Percentiles rank a stretch among this genome's conserved stretches.
Evolutionary conservation across 306 rosid genomes (phyloP).

Genomic region (Morella rubra): DNA sequence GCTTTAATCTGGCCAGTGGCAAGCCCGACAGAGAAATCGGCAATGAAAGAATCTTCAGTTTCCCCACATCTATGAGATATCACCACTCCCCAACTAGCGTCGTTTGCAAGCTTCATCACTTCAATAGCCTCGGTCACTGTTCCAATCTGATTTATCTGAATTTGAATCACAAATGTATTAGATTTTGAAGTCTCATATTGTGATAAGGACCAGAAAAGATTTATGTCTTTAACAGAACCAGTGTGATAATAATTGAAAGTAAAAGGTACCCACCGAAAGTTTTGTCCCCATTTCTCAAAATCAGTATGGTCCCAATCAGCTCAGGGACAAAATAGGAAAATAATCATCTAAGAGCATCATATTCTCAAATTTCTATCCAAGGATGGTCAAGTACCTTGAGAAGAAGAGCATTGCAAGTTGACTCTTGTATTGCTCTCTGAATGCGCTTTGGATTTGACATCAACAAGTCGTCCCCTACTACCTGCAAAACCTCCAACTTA

Average conservation of each 20-base stretch:
- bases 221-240: neutral
- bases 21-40: conserved; percentile 93
- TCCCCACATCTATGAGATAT: conserved; percentile 91
- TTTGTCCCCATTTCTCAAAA: neutral
- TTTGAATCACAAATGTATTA: conserved; percentile 28
- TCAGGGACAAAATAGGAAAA: neutral
- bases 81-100: conserved; percentile 83
- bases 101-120: conserved; percentile 81
- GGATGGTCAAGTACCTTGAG: conserved; percentile 63
- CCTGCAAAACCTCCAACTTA: conserved; percentile 55
- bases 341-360: neutral
- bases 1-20: conserved; percentile 86
- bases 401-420: conserved; percentile 82
- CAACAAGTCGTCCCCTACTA: conserved; percentile 83
- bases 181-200: conserved; percentile 2
- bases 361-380: neutral
- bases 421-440: conserved; percentile 71
- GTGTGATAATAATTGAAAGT: neutral
- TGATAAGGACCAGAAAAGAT: neutral
- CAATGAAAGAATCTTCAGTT: conserved; percentile 82
- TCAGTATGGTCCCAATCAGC: neutral
- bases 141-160: conserved; percentile 90
- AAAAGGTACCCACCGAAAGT: conserved; percentile 3
- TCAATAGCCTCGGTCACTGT: conserved; percentile 89
- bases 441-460: conserved; percentile 84